phyloP scores from a whole-genome alignment of 2,329 filamentous ascomycete genomes.

The Fusarium albidum region DNA sequence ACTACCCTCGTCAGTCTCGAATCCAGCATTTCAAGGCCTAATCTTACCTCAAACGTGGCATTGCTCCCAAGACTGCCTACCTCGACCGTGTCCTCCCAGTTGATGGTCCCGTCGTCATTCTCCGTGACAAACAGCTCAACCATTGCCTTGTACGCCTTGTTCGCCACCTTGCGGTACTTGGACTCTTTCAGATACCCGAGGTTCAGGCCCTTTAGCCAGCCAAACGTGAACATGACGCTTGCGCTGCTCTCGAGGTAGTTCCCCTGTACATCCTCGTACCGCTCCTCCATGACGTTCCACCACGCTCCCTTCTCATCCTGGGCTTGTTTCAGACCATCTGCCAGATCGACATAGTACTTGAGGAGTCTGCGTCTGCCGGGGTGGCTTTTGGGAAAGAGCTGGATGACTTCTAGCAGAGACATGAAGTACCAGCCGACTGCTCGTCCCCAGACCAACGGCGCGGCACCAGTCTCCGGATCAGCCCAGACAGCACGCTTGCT shows the following conservation, averaged over 20 bases:
- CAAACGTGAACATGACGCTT: slow-evolving; percentile 64
- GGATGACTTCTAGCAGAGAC: slow-evolving; percentile 58
- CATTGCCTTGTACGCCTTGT: slow-evolving; percentile 44
- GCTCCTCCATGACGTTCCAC: slow-evolving; percentile 64
- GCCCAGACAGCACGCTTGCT: slow-evolving; percentile 59
- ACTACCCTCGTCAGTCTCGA: slow-evolving; percentile 23
- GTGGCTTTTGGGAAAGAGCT: slow-evolving; percentile 50
- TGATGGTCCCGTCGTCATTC: slow-evolving; percentile 55
- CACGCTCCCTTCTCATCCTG: slow-evolving; percentile 59
- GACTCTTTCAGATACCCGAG: slow-evolving; percentile 31
- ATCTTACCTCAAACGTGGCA: slow-evolving; percentile 57
- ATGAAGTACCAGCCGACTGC: slow-evolving; percentile 63
- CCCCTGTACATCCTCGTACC: slow-evolving; percentile 53
- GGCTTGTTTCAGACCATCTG: slow-evolving; percentile 50
- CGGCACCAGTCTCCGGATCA: slow-evolving; percentile 56
- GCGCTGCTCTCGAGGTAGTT: slow-evolving; percentile 70
- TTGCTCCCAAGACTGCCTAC: slow-evolving; percentile 60
- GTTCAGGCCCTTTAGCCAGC: slow-evolving; percentile 54
- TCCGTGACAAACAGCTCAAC: slow-evolving; percentile 53
- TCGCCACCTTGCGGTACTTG: slow-evolving; percentile 21
- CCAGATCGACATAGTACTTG: slow-evolving; percentile 49
- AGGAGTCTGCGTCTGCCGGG: slow-evolving; percentile 46
- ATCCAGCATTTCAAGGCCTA: not conserved
- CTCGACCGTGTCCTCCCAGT: slow-evolving; percentile 59
- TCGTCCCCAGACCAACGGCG: slow-evolving; percentile 60